Base-by-base conservation (phyloP, 257 asterid species). In the Nemophila menziesii region DNA sequence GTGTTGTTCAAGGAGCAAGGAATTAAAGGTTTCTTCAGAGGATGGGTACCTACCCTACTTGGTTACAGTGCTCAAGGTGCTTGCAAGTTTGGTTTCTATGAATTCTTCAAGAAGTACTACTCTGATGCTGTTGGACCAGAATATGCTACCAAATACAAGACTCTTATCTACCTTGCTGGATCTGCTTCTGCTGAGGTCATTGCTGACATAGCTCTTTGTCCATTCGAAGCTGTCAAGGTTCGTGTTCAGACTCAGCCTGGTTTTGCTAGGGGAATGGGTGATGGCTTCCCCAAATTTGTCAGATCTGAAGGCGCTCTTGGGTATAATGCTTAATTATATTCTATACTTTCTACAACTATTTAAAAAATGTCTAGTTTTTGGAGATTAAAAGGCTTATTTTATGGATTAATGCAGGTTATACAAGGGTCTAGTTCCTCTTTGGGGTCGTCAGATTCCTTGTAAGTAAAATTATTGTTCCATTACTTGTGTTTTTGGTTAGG, bases 391-490 rank as follows among this genome's bases (percentile, higher is more conserved):
- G 9, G 8, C 7, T 2, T 29, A 13, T 29, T 29, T 24, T 29
- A 7, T 13, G 12, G 12, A 29, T 29, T 29, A 2, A 29, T 7
- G 36, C 36, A 29, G 36, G 11, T 46, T 83, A 56, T 83, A 83
- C 89, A 83, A 79, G 80, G 94, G 92, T 16, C 27, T 83, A 54
- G 89, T 79, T 62, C 94, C 94, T 60, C 92, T 83, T 37, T 83
- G 94, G 94, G 94, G 94, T 13, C 94, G 94, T 67, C 94, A 83
- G 54, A 83, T 83, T 59, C 94, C 94, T 59, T 83, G 94, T 83
- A 63, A 74, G 94, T 65, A 51, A 16, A 40, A 17, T 43, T 57
- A 44, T n/a, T n/a, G n/a, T n/a, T n/a, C n/a, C n/a, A n/a, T n/a
- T n/a, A n/a, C n/a, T n/a, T n/a, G n/a, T n/a, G n/a, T n/a, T n/a